Evolutionary conservation across 2,329 filamentous ascomycete species (phyloP).

Genomic region (Ascochyta koolunga): DNA sequence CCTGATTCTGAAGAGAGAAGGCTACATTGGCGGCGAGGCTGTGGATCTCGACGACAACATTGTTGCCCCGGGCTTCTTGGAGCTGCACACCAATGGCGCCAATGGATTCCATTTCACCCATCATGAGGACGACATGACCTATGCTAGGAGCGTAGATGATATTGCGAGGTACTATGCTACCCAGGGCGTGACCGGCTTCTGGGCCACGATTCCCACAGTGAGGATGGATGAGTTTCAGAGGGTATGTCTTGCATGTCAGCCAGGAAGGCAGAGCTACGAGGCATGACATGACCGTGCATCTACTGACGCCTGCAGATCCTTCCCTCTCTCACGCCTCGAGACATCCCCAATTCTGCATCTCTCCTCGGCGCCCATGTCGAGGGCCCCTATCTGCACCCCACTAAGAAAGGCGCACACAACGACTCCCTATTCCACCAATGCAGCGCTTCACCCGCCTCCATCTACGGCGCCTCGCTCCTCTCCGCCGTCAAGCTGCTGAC

Average conservation of each 20-base stretch:
- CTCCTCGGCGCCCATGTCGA: constrained; percentile 63
- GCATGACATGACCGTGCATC: no score
- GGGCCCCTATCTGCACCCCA: constrained; percentile 61
- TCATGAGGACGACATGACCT: constrained; percentile 51
- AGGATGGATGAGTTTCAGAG: constrained; percentile 53
- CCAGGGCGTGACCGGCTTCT: constrained; percentile 61
- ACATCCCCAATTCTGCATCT: constrained; percentile 53
- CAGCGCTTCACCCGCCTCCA: constrained; percentile 37
- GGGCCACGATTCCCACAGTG: constrained; percentile 61
- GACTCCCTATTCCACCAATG: constrained; percentile 52
- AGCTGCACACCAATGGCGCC: constrained; percentile 62
- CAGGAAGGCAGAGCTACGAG: no score
- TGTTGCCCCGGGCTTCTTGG: constrained; percentile 61
- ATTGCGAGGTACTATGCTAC: constrained; percentile 57
- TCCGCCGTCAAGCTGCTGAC: constrained; percentile 58
- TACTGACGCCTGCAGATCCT: constrained; percentile 51
- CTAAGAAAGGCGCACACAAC: constrained; percentile 62
- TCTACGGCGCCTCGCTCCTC: constrained; percentile 57
- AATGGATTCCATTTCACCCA: constrained; percentile 62
- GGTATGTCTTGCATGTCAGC: constrained; percentile 29
- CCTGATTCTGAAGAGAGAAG: constrained; percentile 50
- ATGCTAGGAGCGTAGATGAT: constrained; percentile 52
- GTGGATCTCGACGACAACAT: constrained; percentile 58
- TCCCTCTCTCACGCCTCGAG: constrained; percentile 53
- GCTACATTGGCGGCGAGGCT: constrained; percentile 53